These are phyloP conservation scores for Lactarius sp. DNA, from an alignment of 768 basidiomycete species.

Conservation along the genomic window DNA sequence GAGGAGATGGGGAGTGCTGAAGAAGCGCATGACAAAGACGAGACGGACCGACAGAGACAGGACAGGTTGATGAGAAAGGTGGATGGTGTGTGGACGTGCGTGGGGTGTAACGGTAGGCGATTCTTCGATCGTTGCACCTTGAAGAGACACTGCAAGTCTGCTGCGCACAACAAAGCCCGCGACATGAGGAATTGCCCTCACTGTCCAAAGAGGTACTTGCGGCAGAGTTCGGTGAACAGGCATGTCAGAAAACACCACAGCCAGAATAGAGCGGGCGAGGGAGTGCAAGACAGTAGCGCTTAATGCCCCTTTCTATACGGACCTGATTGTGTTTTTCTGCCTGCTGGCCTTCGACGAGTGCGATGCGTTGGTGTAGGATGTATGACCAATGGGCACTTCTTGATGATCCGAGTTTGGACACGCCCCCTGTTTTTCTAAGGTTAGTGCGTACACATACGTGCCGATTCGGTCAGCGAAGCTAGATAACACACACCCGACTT, in stretches of 20 bases:
- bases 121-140: not conserved
- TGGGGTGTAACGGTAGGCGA: not conserved
- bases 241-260: not conserved
- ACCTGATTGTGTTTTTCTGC: not conserved
- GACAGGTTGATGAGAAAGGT: not conserved
- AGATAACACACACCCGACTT: not conserved
- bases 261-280: not conserved
- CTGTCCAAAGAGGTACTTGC: not conserved
- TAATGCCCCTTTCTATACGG: too few relatives aligned
- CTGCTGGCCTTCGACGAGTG: too few relatives aligned
- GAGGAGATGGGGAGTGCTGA: not conserved
- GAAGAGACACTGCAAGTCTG: not conserved
- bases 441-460: too few relatives aligned
- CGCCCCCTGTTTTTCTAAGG: too few relatives aligned
- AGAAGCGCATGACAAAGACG: not conserved
- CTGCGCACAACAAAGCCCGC: not conserved
- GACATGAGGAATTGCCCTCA: not conserved
- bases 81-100: not conserved
- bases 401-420: not conserved
- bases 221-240: not conserved
- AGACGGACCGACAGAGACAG: not conserved
- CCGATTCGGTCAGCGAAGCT: not conserved
- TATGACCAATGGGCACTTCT: not conserved
- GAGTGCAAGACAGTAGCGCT: not conserved
- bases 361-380: too few relatives aligned